Evolutionary conservation across 495 filamentous ascomycete species (phyloP).

Genomic region (Penicillium coffeae): DNA sequence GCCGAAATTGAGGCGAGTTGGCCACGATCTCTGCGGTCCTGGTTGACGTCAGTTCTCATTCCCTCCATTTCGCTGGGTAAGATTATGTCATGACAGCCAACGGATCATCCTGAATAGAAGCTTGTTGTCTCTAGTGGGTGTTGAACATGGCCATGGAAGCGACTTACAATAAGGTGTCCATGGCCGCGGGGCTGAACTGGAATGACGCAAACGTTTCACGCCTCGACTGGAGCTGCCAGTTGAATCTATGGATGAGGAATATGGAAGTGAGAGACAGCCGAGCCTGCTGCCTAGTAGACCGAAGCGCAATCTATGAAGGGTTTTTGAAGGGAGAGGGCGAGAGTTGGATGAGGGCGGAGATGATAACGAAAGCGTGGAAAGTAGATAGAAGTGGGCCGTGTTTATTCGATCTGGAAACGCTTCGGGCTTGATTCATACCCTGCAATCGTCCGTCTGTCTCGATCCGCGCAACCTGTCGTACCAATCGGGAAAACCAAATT

Average conservation of each 20-base stretch:
- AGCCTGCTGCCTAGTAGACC: too few species aligned
- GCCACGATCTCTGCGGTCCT: slow-evolving; percentile 79
- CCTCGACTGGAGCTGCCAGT: too few species aligned
- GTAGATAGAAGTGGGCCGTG: background rate
- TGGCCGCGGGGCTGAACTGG: slow-evolving; percentile 30
- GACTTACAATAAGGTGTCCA: slow-evolving; percentile 80
- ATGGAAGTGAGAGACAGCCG: too few species aligned
- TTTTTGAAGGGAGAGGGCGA: background rate
- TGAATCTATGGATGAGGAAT: too few species aligned
- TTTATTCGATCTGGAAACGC: background rate
- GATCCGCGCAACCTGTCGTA: too few species aligned
- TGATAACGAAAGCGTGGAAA: background rate
- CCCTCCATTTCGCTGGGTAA: too few species aligned
- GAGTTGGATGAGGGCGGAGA: background rate
- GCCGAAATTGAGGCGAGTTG: slow-evolving; percentile 76
- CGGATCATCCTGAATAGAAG: too few species aligned
- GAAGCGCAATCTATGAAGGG: background rate
- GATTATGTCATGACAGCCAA: background rate
- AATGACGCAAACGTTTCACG: slow-evolving; percentile 1
- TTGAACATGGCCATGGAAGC: background rate
- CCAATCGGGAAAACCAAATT: too few species aligned
- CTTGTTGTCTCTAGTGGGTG: background rate
- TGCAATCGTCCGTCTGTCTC: too few species aligned
- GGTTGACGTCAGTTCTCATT: slow-evolving; percentile 24
- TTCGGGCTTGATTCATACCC: background rate